Percentiles rank a stretch among this genome's conserved stretches.
Evolutionary conservation across 2,329 filamentous ascomycete genomes (phyloP).

Genomic region (Amesomyces nigricolor): DNA sequence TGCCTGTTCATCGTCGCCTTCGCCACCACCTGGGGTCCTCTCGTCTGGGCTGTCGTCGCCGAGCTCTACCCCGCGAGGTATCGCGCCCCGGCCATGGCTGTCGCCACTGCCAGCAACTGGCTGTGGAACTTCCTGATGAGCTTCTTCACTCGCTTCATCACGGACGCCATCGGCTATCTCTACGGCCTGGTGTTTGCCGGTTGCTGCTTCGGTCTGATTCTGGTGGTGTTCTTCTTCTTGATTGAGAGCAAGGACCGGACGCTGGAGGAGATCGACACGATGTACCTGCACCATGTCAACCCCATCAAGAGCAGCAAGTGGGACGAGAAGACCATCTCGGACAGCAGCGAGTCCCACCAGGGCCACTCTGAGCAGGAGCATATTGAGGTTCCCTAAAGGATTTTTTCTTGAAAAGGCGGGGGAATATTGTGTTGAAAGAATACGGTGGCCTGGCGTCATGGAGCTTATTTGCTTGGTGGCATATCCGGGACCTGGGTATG

Average conservation of each 20-base stretch:
- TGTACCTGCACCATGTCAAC: slow-evolving; percentile 62
- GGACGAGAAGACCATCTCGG: slow-evolving; percentile 9
- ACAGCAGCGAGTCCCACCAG: slow-evolving; percentile 3
- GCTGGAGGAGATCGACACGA: slow-evolving; percentile 74
- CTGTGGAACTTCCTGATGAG: slow-evolving; percentile 68
- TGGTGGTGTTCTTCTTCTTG: slow-evolving; percentile 72
- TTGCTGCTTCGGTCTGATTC: slow-evolving; percentile 59
- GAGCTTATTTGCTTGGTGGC: slow-evolving; percentile 1
- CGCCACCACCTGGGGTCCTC: slow-evolving; percentile 63
- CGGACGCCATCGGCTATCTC: slow-evolving; percentile 61
- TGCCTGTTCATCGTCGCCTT: slow-evolving; percentile 72
- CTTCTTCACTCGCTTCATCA: slow-evolving; percentile 79
- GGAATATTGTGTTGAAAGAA: neutral
- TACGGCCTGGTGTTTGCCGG: slow-evolving; percentile 74
- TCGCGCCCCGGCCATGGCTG: slow-evolving; percentile 54
- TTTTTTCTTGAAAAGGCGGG: neutral
- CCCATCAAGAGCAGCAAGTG: slow-evolving; percentile 38
- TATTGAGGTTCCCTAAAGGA: slow-evolving; percentile 1
- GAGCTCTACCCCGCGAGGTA: slow-evolving; percentile 63
- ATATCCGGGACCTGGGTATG: neutral
- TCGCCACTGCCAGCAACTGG: slow-evolving; percentile 60
- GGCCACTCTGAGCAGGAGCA: slow-evolving; percentile 10
- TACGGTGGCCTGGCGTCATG: slow-evolving; percentile 8
- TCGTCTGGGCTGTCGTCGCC: slow-evolving; percentile 62
- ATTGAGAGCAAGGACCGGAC: slow-evolving; percentile 67